Conservation (phyloP, 2,329 filamentous ascomycete genomes). For the Ciborinia camelliae region DNA sequence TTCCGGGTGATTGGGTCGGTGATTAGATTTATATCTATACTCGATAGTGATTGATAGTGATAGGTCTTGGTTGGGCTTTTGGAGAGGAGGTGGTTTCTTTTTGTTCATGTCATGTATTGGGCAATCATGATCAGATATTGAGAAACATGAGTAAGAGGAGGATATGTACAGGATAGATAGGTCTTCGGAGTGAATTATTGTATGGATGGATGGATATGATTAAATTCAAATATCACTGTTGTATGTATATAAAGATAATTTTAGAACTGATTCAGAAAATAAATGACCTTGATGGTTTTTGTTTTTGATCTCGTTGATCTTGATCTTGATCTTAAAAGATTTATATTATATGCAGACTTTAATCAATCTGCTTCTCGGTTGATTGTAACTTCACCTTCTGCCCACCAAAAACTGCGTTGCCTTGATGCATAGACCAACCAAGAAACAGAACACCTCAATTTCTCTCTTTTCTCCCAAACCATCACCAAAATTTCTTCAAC, state of each 20-base stretch:
- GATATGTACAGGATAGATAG: too few relatives aligned
- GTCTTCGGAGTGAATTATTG: not conserved
- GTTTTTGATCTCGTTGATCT: too few relatives aligned
- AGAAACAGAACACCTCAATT: not conserved
- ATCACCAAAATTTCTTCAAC: not conserved
- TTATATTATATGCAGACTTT: not conserved
- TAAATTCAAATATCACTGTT: too few relatives aligned
- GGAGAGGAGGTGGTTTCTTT: not conserved
- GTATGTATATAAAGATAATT: not conserved
- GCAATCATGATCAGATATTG: too few relatives aligned
- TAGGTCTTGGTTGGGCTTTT: not conserved
- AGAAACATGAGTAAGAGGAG: too few relatives aligned
- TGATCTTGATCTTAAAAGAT: too few relatives aligned
- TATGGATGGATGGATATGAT: not conserved
- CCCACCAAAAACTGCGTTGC: not conserved
- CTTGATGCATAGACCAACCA: conserved; percentile 12
- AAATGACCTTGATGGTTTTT: not conserved
- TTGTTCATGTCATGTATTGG: not conserved
- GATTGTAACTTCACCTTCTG: not conserved
- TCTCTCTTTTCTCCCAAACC: not conserved
- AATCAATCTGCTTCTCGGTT: not conserved
- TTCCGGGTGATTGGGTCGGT: too few relatives aligned
- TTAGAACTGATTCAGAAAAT: not conserved
- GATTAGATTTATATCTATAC: not conserved
- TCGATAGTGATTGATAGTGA: not conserved